Evolutionary conservation across 1,139 yeast species (phyloP), one percentile per base, ranked within the genome.

Genomic region (Tardiomyces digboiensis): DNA sequence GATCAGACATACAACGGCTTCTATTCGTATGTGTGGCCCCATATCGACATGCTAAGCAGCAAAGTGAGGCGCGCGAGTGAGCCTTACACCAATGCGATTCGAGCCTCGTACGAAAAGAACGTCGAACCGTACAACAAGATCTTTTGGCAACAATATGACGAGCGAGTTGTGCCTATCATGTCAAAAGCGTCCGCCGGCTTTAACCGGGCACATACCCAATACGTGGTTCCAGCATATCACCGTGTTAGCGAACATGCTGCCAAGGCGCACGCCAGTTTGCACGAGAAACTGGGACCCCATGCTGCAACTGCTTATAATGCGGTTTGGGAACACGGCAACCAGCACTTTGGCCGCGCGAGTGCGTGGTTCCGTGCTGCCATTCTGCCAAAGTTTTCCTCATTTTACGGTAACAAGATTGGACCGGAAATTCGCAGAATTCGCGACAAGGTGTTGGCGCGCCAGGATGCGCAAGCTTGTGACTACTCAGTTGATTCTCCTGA

Each of bases 371-470:
- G 44, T 19, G 38, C 46, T 7, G 44, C 40, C 18, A 48, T 56
- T 3, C 43, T 50, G 3, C 60, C 60, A 14, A 46, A 47, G 38
- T 41, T 56, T 16, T 38, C 44, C 13, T 45, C 49, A 19, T 40
- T 57, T 3, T 58, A 58, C 43, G 47, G 46, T 12, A 51, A 51
- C 23, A 48, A 48, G 12, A 50, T 59, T 20, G 61, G 58, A 46
- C 62, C 63, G 12, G 62, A 59, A 40, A 46, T 59, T 3, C 44
- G 46, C 41, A 57, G 56, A 46, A 57, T 59, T 39, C 48, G 49
- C 29, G 54, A 52, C 36, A 48, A 57, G n/a, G 46, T 58, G 18
- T 44, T 47, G 26, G 48, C 44, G 26, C 20, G 42, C 37, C 37
- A 33, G 40, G 40, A 16, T 36, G 20, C 43, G 38, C 12, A 33